Evolutionary conservation across 2,329 filamentous ascomycete species (phyloP).

Genomic region (Diaporthe vaccinii): DNA sequence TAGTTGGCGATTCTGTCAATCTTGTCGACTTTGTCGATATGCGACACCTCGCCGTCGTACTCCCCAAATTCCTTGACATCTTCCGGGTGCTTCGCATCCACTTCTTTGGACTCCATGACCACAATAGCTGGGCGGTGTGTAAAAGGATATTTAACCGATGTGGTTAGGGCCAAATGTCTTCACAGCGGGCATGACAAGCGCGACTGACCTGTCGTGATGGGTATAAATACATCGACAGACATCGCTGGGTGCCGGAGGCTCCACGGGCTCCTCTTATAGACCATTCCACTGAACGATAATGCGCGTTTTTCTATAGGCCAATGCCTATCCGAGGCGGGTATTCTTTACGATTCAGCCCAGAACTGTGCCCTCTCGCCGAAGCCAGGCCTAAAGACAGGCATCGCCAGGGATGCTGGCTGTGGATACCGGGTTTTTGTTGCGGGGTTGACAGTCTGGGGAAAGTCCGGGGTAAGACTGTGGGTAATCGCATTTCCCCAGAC

Average conservation of each 20-base stretch:
- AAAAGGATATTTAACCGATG: neutral
- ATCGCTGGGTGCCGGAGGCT: neutral
- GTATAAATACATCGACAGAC: no score
- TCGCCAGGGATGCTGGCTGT: neutral
- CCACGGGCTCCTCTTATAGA: neutral
- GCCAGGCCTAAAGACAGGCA: neutral
- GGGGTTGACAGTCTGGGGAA: constrained; percentile 9
- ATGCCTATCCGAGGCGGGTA: neutral
- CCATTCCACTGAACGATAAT: neutral
- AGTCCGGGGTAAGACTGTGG: constrained; percentile 10
- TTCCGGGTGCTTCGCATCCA: neutral
- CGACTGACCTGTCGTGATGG: neutral
- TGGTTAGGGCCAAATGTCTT: no score
- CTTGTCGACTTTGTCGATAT: constrained; percentile 6
- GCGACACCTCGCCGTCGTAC: constrained; percentile 1
- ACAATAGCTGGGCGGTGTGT: neutral
- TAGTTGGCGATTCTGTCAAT: constrained; percentile 35
- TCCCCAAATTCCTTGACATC: neutral
- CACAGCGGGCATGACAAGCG: no score
- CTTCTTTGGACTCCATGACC: neutral
- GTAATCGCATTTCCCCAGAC: neutral
- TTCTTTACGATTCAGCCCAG: neutral
- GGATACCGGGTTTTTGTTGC: neutral
- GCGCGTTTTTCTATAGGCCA: neutral
- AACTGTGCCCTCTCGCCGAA: neutral